phyloP scores from a whole-genome alignment of 2,329 filamentous ascomycete genomes.

The Ophiostoma sp. region DNA sequence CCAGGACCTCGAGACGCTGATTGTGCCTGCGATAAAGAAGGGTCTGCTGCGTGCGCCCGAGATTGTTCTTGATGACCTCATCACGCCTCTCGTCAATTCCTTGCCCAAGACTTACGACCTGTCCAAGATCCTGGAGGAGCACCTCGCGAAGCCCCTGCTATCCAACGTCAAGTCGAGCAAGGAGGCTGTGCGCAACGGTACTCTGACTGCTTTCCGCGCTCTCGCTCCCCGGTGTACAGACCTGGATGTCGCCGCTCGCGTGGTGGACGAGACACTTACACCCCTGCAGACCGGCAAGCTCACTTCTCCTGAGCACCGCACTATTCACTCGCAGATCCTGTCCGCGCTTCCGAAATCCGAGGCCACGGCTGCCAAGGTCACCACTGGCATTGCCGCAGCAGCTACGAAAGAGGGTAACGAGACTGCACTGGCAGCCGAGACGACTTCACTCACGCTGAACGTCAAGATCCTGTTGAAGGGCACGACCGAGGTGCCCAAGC shows the following conservation, averaged over 20 bases:
- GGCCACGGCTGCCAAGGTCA: constrained; percentile 65
- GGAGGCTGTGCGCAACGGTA: constrained; percentile 70
- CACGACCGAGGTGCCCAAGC: constrained; percentile 62
- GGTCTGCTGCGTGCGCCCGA: constrained; percentile 86
- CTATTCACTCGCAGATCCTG: constrained; percentile 80
- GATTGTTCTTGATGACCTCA: constrained; percentile 76
- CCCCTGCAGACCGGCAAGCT: constrained; percentile 84
- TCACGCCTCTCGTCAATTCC: constrained; percentile 70
- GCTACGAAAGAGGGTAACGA: constrained; percentile 89
- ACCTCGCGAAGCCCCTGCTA: constrained; percentile 82
- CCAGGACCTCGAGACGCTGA: constrained; percentile 72
- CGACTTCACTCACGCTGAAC: constrained; percentile 68
- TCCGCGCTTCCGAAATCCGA: constrained; percentile 61
- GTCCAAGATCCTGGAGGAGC: constrained; percentile 68
- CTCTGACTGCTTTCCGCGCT: constrained; percentile 70
- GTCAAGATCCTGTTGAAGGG: constrained; percentile 62
- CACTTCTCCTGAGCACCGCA: constrained; percentile 78
- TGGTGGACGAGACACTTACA: constrained; percentile 73
- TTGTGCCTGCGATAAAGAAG: constrained; percentile 85
- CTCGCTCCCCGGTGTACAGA: constrained; percentile 65
- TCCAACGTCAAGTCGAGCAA: constrained; percentile 92
- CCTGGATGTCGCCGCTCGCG: constrained; percentile 59
- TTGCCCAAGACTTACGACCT: constrained; percentile 73
- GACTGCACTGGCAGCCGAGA: constrained; percentile 72
- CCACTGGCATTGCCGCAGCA: constrained; percentile 64